Base-by-base conservation (phyloP, 179 eudicot genomes). In the Silene vulgaris region DNA sequence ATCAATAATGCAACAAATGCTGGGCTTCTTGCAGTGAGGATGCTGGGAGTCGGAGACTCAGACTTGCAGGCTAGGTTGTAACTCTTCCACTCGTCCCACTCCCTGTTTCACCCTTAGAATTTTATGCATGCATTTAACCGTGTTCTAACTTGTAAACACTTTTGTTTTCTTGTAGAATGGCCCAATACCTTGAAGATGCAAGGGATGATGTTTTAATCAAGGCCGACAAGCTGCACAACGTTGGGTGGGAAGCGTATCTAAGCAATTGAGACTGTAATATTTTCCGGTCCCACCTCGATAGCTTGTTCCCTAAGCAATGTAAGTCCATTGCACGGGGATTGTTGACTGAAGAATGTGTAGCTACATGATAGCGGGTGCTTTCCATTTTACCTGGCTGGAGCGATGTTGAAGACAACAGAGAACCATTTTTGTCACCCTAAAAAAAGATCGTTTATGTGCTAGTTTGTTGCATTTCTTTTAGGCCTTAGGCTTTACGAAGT, bases 1-100 rank as follows among this genome's bases (percentile, higher is more conserved):
- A 94, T 94, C 76, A 89, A 94, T 69, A 94, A 94, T 78, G 95
- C 98, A 59, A 92, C 97, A 72, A 95, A 95, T 82, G 99, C 99
- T 2, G 99, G 88, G 45, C 79, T 90, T 65, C 85, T 95, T 57
- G 99, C 97, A 19, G 87, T 95, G 56, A 87, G 99, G 73, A 85
- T 90, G 81, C 78, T 95, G 72, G 96, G 97, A 26, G 83, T 86
- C 52, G 84, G 85, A 72, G 89, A 95, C 77, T 70, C 84, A 17
- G 88, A 83, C 43, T 81, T 95, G 77, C 88, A 80, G 45, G 80
- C 91, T 28, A 89, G 93, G 98, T 91, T 8, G 32, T 12, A 20
- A 59, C 74, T 11, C n/a, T 5, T 35, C 8, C 65, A 1, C 48
- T 40, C 48, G 48, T 9, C 68, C 78, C 71, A 0, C 66, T 40